Evolutionary conservation across 176 grass and related monocot species (phyloP).

Genomic region (Oryza rufipogon): DNA sequence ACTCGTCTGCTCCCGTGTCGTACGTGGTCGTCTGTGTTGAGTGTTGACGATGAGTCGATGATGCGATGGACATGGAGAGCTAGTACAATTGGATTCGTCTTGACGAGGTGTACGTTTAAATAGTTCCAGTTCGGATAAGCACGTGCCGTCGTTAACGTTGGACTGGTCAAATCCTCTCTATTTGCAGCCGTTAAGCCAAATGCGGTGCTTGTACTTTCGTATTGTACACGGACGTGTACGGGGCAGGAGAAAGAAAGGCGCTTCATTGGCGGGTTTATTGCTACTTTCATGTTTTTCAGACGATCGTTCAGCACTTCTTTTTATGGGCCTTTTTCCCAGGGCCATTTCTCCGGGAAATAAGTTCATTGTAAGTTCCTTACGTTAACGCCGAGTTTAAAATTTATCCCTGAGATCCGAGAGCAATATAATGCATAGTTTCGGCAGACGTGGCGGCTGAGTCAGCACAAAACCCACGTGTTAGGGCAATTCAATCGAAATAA

Average conservation of each 20-base stretch:
- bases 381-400: too few species aligned
- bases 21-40: not conserved
- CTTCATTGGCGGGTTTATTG: not conserved
- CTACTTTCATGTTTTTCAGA: not conserved
- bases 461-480: too few species aligned
- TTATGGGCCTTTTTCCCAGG: too few species aligned
- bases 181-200: not conserved
- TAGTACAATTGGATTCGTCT: not conserved
- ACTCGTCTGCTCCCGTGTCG: not conserved
- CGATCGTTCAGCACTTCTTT: too few species aligned
- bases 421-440: too few species aligned
- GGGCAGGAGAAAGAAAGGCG: not conserved
- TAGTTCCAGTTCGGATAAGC: constrained; percentile 8
- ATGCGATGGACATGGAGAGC: too few species aligned
- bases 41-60: not conserved
- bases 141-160: not conserved
- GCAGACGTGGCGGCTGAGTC: too few species aligned
- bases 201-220: not conserved
- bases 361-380: too few species aligned
- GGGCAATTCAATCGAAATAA: too few species aligned
- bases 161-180: not conserved
- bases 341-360: too few species aligned
- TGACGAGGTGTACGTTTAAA: not conserved
- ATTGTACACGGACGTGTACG: not conserved
- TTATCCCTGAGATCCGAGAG: too few species aligned